Evolutionary conservation across 441 rosid genomes (phyloP), one percentile per base, ranked within the genome.

Genomic region (Croton laevigatus): DNA sequence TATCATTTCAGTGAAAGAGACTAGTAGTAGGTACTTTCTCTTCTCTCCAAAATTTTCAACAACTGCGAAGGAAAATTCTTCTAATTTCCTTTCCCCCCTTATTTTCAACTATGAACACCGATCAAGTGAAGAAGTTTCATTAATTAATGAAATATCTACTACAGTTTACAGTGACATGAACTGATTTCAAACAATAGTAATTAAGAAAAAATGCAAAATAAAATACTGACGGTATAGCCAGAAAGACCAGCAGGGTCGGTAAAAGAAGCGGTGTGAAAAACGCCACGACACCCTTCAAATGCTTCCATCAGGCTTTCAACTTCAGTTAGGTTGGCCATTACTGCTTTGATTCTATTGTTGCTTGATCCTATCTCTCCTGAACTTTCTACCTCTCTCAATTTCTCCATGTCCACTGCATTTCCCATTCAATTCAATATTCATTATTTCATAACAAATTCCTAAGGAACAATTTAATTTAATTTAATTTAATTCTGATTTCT

Each of bases 241-340:
- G 98, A 88, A 63, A 94, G 81, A 37, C 97, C 97, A 23, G 89
- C 87, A 0, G 96, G 96, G 76, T 94, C 98, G 0, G 78, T 75
- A 51, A 91, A 89, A 0, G 91, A 79, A 38, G 89, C 71, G 79
- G 96, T 88, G 82, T 94, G 98, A 71, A 94, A 85, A 9, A 94
- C 93, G 67, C 89, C 97, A 67, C 76, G 78, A 79, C 98, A 94
- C 6, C 96, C 98, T 7, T 87, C 83, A 58, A 93, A 86, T 10
- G 94, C 97, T 14, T 79, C 84, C 10, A 69, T 10, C 37, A 94
- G 68, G 72, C 88, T 84, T 19, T 78, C 86, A 0, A 65, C 76
- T 12, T 91, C 89, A 23, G 78, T 79, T 61, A 89, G 60, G 27
- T 84, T 78, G 0, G 91, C 95, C 66, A 86, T 78, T 0, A 84